Evolutionary conservation across 2,329 filamentous ascomycete species (phyloP), one percentile per base, ranked within the genome.

Genomic region (Beauveria asiatica): DNA sequence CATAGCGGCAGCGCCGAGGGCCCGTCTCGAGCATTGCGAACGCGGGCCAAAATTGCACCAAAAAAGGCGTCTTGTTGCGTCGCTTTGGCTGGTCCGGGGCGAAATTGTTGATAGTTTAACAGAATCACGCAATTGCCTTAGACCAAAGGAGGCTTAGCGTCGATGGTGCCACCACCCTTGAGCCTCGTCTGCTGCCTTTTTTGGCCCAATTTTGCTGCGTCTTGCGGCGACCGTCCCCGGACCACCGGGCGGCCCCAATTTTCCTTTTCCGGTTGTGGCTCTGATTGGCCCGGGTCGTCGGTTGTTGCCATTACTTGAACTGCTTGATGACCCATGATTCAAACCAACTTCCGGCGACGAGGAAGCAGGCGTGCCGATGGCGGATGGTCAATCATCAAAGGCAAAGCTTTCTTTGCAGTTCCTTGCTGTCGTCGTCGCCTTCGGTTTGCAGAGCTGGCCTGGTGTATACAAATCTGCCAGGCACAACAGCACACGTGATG

Each of bases 111-210:
- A 74, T 73, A 67, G 61, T 65, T 68, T 62, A 64, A 68, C 57
- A 65, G 67, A 74, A 75, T 75, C 73, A 75, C 73, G 73, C 73
- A 75, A 75, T 75, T 70, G 64, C 52, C 48, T 68, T 69, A 70
- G 62, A 50, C 72, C 67, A 46, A 57, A 65, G 68, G 61, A 23
- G 70, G 72, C 62, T 65, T 72, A 70, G 70, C 65, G 65, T 49
- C 56, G 56, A 62, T 62, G 60, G 45, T 62, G 60, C 60, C 49
- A 62, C 56, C 56, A 45, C 55, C 49, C 49, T 59, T 45, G 57
- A 59, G 49, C 27, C 41, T 45, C 56, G 5, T 42, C 23, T n/a
- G 33, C 56, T 58, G 23, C 45, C 57, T 19, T 52, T 57, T 58
- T 51, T 39, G 55, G 57, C 37, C 37, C 46, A 53, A 37, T 59